Conservation (phyloP, 108 stramenopile genomes). For the Pseudonitzschia multiseries region DNA sequence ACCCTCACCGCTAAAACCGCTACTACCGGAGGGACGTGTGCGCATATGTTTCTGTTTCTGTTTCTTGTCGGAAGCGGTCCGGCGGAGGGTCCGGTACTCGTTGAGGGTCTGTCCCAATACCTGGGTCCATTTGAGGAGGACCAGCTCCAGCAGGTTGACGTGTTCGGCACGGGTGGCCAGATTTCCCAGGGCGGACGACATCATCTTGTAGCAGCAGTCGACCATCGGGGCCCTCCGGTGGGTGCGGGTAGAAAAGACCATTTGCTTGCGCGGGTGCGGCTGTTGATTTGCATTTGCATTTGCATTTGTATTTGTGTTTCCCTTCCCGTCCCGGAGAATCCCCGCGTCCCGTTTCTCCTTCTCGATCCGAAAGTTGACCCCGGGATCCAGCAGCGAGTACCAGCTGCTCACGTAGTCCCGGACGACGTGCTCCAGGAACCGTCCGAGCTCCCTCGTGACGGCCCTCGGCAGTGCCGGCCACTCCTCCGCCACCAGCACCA, state of each 20-base stretch:
- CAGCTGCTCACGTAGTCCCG: slow-evolving; percentile 68
- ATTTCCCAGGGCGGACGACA: slow-evolving; percentile 71
- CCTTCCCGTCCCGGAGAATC: slow-evolving; percentile 17
- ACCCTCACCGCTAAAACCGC: background rate
- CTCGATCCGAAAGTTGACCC: slow-evolving; percentile 28
- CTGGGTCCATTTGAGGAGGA: slow-evolving; percentile 69
- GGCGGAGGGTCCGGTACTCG: slow-evolving; percentile 64
- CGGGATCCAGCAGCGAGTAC: slow-evolving; percentile 32
- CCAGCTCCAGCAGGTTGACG: slow-evolving; percentile 69
- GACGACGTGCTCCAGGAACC: slow-evolving; percentile 71
- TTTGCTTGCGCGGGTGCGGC: slow-evolving; percentile 15
- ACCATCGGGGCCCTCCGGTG: slow-evolving; percentile 55
- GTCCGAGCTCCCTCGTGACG: slow-evolving; percentile 58
- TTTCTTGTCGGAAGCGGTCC: slow-evolving; percentile 37
- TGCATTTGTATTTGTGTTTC: background rate
- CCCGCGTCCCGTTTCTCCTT: slow-evolving; percentile 34
- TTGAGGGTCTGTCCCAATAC: slow-evolving; percentile 69
- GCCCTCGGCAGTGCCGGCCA: slow-evolving; percentile 70
- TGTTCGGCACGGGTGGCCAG: slow-evolving; percentile 75
- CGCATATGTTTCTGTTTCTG: no score
- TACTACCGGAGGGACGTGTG: no score
- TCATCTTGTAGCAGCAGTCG: slow-evolving; percentile 58
- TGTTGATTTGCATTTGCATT: background rate
- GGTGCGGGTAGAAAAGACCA: slow-evolving; percentile 37
- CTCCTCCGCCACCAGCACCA: slow-evolving; percentile 42